Evolutionary conservation across 2,329 filamentous ascomycete genomes (phyloP), one percentile per base, ranked within the genome.

Genomic region (Rhexocercosporidium sp.): DNA sequence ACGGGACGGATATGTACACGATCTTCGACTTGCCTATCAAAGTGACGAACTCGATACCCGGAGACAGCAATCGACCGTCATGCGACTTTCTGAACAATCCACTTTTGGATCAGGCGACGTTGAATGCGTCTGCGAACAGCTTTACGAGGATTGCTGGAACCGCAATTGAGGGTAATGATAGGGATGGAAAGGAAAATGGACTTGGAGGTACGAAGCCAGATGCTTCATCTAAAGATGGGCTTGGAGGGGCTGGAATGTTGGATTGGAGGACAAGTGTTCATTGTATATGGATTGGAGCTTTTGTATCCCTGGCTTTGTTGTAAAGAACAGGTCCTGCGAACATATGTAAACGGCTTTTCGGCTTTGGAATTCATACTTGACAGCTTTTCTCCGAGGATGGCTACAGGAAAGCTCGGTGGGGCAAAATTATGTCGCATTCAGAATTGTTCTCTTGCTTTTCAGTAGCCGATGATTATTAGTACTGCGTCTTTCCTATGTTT

Each of bases 21-120:
- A 85, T 92, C 63, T 92, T 92, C 72, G 88, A 92, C 71, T 79
- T 92, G 14, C 90, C 90, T 20, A 89, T 92, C 71, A 83, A 84
- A 3, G 85, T 92, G 44, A 90, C 89, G 6, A 92, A 92, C 76
- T 82, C 80, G 46, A 92, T 92, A 70, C 75, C 81, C 9, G 75
- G 78, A 37, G 73, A 75, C 22, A 77, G 77, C 25, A 73, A 77
- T 66, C 80, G 83, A n/a, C 79, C 81, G 1, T 78, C 79, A 20
- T 89, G 87, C 72, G 84, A 85, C 63, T 73, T 75, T 1, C 73
- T 88, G 49, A 79, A 84, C 69, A 89, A 88, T 74, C 79, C 82
- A 27, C 71, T 88, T 31, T 77, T 87, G 59, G 75, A 80, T 1
- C 80, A 82, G 22, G 80, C 82, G 12, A 77, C 83, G 57, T 78